These are phyloP conservation scores for Yamadazyma sp. DNA, from an alignment of 1,139 yeast genomes.

Conservation along the genomic window DNA sequence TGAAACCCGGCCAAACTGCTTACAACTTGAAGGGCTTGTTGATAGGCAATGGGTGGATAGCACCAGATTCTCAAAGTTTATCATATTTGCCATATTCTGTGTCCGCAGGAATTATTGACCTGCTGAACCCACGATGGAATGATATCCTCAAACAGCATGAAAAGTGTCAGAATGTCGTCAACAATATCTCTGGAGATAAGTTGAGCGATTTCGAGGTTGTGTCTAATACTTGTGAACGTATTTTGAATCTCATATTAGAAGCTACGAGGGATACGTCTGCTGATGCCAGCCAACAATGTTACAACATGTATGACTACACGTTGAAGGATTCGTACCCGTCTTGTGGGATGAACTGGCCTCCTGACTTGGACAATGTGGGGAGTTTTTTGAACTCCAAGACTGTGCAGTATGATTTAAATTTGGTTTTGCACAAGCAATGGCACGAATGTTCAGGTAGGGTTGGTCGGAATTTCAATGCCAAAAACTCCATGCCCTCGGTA, in stretches of 20 bases:
- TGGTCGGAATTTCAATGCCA: conserved; percentile 49
- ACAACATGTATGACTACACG: conserved; percentile 81
- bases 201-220: conserved; percentile 19
- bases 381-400: conserved; percentile 58
- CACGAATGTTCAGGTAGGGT: conserved; percentile 72
- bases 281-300: conserved; percentile 49
- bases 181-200: conserved; percentile 28
- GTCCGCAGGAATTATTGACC: conserved; percentile 55
- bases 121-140: conserved; percentile 37
- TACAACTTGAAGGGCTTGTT: conserved; percentile 65
- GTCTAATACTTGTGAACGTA: conserved; percentile 47
- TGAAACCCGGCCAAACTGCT: conserved; percentile 17
- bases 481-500: conserved; percentile 59
- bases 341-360: conserved; percentile 97
- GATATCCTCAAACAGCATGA: conserved; percentile 53
- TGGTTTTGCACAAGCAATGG: conserved; percentile 56
- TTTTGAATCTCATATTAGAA: conserved; percentile 42
- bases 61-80: conserved; percentile 80
- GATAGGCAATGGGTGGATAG: conserved; percentile 97
- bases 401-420: conserved; percentile 61
- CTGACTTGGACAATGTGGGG: conserved; percentile 56
- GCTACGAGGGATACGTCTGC: conserved; percentile 31
- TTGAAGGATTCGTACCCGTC: conserved; percentile 72
- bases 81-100: conserved; percentile 76
- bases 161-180: conserved; percentile 50